A percentile compares a stretch with the other conserved stretches of the same genome.
Evolutionary conservation across 441 rosid species (phyloP).

Genomic region (Eutrema salsugineum): DNA sequence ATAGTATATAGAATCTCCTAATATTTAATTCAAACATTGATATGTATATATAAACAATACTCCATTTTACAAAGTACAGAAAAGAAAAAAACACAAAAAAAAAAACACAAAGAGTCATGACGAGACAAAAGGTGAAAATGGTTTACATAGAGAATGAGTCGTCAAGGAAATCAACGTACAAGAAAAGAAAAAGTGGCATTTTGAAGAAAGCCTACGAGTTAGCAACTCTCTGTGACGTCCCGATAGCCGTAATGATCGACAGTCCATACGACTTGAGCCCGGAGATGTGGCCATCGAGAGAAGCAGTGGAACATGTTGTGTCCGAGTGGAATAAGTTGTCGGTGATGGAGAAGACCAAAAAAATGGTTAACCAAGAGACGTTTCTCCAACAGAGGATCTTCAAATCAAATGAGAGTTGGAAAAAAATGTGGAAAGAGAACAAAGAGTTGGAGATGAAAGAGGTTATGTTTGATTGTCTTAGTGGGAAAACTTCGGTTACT

Average conservation of each 20-base stretch:
- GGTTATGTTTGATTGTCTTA: background rate
- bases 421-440: conserved; percentile 9
- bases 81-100: background rate
- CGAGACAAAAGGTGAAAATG: conserved; percentile 61
- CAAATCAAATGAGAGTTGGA: background rate
- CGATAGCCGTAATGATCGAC: conserved; percentile 40
- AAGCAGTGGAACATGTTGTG: conserved; percentile 26
- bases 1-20: background rate
- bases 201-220: conserved; percentile 65
- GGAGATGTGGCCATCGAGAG: conserved; percentile 50
- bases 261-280: conserved; percentile 36
- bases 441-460: background rate
- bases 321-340: conserved; percentile 39
- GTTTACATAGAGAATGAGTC: conserved; percentile 44
- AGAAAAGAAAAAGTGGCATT: conserved; percentile 53
- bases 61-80: background rate
- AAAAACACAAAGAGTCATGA: conserved; percentile 14
- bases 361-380: conserved; percentile 49
- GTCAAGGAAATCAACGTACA: conserved; percentile 51
- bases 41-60: background rate
- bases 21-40: background rate
- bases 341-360: conserved; percentile 47
- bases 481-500: background rate
- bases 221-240: conserved; percentile 47
- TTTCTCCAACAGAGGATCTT: conserved; percentile 42